Percentiles rank a stretch among this genome's conserved stretches.
phyloP scores from a whole-genome alignment of 441 rosid genomes.

The Erodium moschatum region DNA sequence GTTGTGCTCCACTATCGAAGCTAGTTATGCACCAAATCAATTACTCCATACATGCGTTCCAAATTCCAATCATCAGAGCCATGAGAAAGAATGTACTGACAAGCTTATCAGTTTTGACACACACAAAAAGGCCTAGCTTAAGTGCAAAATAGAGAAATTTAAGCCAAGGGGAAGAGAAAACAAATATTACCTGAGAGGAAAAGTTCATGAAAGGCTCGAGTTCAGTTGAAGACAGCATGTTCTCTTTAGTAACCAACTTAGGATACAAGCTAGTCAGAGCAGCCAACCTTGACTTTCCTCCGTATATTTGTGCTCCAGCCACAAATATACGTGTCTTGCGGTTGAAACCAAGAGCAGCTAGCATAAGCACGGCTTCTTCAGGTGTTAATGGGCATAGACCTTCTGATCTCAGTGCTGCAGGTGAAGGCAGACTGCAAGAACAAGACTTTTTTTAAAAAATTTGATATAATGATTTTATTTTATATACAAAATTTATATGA shows the following conservation, averaged over 20 bases:
- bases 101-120: not conserved
- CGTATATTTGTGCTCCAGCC: constrained; percentile 87
- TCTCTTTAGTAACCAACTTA: constrained; percentile 86
- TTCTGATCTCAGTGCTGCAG: constrained; percentile 59
- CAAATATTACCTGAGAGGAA: constrained; percentile 68
- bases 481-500: not conserved
- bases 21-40: not conserved
- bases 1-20: too few relatives aligned
- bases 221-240: constrained; percentile 62
- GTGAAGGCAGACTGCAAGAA: constrained; percentile 62
- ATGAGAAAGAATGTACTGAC: not conserved
- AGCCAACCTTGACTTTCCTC: constrained; percentile 54
- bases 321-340: constrained; percentile 67
- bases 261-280: constrained; percentile 82
- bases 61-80: not conserved
- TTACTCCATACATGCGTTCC: not conserved
- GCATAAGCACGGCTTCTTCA: constrained; percentile 90
- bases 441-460: not conserved
- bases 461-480: not conserved
- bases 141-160: too few relatives aligned
- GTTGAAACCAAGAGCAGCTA: constrained; percentile 84
- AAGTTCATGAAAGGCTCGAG: constrained; percentile 73
- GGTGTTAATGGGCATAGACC: constrained; percentile 93
- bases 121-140: too few relatives aligned
- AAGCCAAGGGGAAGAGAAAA: too few relatives aligned